Conservation (phyloP, 2,329 filamentous ascomycete genomes). For the Trichoderma sp. region DNA sequence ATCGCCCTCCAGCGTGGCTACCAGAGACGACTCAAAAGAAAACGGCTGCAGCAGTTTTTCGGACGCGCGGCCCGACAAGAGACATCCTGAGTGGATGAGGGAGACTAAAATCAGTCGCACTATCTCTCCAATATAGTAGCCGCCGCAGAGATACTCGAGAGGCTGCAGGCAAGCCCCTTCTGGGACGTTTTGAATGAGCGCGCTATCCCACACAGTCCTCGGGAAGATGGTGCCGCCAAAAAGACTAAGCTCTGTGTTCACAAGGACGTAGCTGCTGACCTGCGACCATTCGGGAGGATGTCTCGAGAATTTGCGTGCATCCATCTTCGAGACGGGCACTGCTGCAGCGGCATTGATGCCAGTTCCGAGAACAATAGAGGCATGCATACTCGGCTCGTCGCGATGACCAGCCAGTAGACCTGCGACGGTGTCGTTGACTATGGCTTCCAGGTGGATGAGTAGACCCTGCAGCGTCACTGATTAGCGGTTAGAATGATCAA, state of each 20-base stretch:
- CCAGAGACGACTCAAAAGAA: not conserved
- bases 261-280: not conserved
- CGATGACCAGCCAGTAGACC: not conserved
- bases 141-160: not conserved
- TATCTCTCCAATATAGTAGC: conserved; percentile 1
- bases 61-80: not conserved
- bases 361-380: not conserved
- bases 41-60: not conserved
- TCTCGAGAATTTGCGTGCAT: not conserved
- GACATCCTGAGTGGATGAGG: not conserved
- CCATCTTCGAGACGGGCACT: not conserved
- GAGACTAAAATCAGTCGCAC: not conserved
- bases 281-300: not conserved
- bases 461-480: not conserved
- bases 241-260: not conserved
- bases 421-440: not conserved
- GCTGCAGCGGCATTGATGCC: not conserved
- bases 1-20: not conserved
- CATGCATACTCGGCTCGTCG: not conserved
- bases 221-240: not conserved
- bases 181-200: not conserved
- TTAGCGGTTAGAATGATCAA: not conserved
- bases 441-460: not conserved
- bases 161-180: not conserved
- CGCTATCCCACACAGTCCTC: not conserved